Evolutionary conservation across 345 rosid species (phyloP).

Genomic region (Theobroma cacao): DNA sequence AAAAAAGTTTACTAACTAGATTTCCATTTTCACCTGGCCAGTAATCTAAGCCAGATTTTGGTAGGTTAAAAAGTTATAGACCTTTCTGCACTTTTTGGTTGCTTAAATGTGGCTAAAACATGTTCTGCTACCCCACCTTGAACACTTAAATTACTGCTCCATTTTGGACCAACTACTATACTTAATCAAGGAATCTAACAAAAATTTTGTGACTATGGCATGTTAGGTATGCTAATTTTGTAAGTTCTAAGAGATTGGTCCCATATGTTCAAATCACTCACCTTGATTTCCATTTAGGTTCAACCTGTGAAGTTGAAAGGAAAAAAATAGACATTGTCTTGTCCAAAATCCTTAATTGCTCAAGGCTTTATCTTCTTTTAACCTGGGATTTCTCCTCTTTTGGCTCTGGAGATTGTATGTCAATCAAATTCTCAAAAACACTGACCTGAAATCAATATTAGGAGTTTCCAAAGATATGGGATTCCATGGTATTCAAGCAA

Average conservation of each 20-base stretch:
- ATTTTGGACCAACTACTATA: not conserved
- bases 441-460: not conserved
- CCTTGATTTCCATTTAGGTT: not conserved
- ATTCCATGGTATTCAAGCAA: not conserved
- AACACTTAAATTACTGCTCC: not conserved
- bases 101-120: not conserved
- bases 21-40: slow-evolving; percentile 4
- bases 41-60: not conserved
- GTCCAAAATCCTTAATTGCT: not conserved
- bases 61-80: slow-evolving; percentile 6
- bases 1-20: not conserved
- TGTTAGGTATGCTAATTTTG: not conserved
- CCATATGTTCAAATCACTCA: not conserved
- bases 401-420: not conserved
- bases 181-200: not conserved
- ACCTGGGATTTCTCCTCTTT: not conserved
- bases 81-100: slow-evolving; percentile 11
- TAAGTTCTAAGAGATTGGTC: not conserved
- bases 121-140: slow-evolving; percentile 8
- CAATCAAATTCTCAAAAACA: too few species aligned
- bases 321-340: not conserved
- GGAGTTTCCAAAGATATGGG: not conserved
- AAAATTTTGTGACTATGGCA: too few species aligned
- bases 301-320: not conserved
- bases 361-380: not conserved